Conservation (phyloP, 768 basidiomycete species). For the Lactarius sp. region DNA sequence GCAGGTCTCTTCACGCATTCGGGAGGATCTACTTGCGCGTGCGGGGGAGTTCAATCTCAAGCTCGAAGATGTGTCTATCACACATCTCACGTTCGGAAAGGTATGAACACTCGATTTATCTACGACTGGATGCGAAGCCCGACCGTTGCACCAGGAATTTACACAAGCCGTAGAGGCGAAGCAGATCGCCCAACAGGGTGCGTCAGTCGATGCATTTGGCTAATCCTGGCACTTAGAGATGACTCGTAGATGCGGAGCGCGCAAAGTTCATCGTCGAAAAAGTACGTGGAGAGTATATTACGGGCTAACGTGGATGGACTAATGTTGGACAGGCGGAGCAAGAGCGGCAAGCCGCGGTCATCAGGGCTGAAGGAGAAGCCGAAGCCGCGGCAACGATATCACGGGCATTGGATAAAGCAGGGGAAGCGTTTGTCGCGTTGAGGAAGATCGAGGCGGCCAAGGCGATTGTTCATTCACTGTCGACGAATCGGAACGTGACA, state of each 20-base stretch:
- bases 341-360: slow-evolving; percentile 97
- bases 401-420: slow-evolving; percentile 84
- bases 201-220: slow-evolving; percentile 14
- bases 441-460: slow-evolving; percentile 97
- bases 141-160: slow-evolving; percentile 59
- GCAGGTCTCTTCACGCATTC: slow-evolving; percentile 86
- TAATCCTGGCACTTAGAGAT: slow-evolving; percentile 1
- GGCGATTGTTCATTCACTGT: slow-evolving; percentile 86
- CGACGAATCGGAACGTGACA: slow-evolving; percentile 77
- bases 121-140: neutral
- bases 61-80: slow-evolving; percentile 96
- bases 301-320: slow-evolving; percentile 2
- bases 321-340: slow-evolving; percentile 75
- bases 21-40: slow-evolving; percentile 86
- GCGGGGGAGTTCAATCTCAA: slow-evolving; percentile 95
- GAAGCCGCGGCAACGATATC: slow-evolving; percentile 95
- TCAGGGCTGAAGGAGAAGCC: slow-evolving; percentile 97
- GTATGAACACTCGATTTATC: slow-evolving; percentile 35
- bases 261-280: slow-evolving; percentile 99
- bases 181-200: slow-evolving; percentile 98
- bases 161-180: slow-evolving; percentile 99
- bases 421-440: slow-evolving; percentile 92
- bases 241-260: slow-evolving; percentile 80
- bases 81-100: slow-evolving; percentile 84
- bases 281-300: slow-evolving; percentile 39